Evolutionary conservation across 257 asterid species (phyloP).

Genomic region (Scutellaria barbata): DNA sequence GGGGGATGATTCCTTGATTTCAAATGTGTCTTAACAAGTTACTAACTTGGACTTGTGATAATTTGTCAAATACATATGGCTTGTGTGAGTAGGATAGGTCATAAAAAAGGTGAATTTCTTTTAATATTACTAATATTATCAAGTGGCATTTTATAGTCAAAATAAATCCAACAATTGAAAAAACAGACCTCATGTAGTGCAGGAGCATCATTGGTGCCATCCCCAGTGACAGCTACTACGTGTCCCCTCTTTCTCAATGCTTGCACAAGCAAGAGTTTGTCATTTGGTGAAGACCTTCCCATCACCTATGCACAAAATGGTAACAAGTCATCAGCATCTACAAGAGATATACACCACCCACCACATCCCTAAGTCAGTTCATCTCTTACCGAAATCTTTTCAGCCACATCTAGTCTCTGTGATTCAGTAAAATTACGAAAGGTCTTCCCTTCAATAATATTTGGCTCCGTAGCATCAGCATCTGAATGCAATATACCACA

Average conservation of each 20-base stretch:
- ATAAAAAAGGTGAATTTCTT: too few species aligned
- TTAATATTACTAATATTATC: too few species aligned
- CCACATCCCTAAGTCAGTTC: conserved; percentile 7
- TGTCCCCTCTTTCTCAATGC: conserved; percentile 89
- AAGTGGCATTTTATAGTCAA: too few species aligned
- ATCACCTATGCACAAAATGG: conserved; percentile 63
- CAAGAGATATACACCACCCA: neutral
- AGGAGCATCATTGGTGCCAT: conserved; percentile 99
- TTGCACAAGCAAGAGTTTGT: conserved; percentile 94
- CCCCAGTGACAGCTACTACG: conserved; percentile 99
- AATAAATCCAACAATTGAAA: conserved; percentile 18
- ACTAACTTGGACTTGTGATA: too few species aligned
- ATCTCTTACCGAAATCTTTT: conserved; percentile 82
- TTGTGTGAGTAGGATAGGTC: too few species aligned
- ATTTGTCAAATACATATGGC: too few species aligned
- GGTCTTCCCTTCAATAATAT: conserved; percentile 84
- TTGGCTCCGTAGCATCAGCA: conserved; percentile 77
- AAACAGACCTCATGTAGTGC: conserved; percentile 90
- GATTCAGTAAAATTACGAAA: conserved; percentile 68
- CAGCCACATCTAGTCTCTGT: conserved; percentile 76
- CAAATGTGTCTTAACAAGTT: too few species aligned
- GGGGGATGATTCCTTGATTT: too few species aligned
- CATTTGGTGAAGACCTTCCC: conserved; percentile 99
- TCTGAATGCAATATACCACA: conserved; percentile 85
- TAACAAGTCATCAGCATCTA: conserved; percentile 13